Base-by-base conservation (phyloP, 805 yeast species). In the Myxozyma geophila region DNA sequence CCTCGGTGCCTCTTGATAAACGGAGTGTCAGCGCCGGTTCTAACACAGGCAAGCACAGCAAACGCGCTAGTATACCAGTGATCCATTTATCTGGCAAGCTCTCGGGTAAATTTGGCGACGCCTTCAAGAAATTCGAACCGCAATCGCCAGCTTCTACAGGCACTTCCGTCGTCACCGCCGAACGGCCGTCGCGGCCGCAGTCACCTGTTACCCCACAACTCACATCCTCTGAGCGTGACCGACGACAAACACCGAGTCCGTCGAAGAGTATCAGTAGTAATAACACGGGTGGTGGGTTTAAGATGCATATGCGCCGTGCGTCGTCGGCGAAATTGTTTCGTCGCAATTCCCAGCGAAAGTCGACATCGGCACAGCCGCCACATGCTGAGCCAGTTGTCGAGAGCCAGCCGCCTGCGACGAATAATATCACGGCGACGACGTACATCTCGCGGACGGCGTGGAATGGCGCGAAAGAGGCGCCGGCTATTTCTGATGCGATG, bases 101-200 rank as follows among this genome's bases (percentile, higher is more conserved):
- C 12, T 43, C 64, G 7, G 69, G 67, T 9, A 66, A 66, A 35
- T 63, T 66, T 59, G 67, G 68, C 35, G 69, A 66, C 13, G 69
- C 69, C 0, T 60, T 66, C 23, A 44, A 58, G 49, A 58, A 59
- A 19, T 66, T 66, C 23, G 69, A 66, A 36, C 61, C 54, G 57
- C 55, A 39, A 7, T 37, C 54, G 28, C 47, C 52, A 4, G 23
- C 47, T 10, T 5, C 51, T n/a, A 43, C 49, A 2, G 50, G 39
- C 28, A 5, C 5, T 28, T 28, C 28, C 28, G 28, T 15, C 15
- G 13, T 28, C 13, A 12, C 13, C 6, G 7, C 12, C 15, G 28
- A 15, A 19, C 10, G 5, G 52, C 28, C 5, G 28, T 28, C 35
- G 37, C 47, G n/a, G 36, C 36, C 50, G 21, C 49, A 36, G 15